Percentiles rank a stretch among this genome's conserved stretches.
Evolutionary conservation across 768 basidiomycete species (phyloP).

Genomic region (Mycena chlorophos): DNA sequence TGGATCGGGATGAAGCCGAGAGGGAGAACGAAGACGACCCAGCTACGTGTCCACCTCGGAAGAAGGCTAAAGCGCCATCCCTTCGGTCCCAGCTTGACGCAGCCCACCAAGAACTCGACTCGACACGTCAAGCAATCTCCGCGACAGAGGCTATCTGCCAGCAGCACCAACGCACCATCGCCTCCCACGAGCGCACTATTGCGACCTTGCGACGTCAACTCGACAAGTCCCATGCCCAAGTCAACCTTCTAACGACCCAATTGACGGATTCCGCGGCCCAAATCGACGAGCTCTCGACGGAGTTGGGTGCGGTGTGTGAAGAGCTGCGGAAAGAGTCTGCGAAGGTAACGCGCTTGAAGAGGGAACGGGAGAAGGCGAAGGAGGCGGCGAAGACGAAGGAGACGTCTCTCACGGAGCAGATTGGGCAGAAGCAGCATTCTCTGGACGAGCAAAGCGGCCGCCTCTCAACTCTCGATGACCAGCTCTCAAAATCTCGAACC

Average conservation of each 20-base stretch:
- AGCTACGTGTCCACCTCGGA: not conserved
- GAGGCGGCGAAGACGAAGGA: not conserved
- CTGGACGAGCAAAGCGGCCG: not conserved
- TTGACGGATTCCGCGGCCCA: not conserved
- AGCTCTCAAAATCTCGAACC: not conserved
- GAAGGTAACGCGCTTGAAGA: not conserved
- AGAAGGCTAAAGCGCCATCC: not conserved
- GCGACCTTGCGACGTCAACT: not conserved
- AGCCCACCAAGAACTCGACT: not conserved
- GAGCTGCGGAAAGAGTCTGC: not conserved
- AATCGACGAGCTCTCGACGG: not conserved
- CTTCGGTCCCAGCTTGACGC: not conserved
- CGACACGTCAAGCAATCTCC: too few relatives aligned
- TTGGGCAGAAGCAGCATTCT: not conserved
- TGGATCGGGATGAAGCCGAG: not conserved
- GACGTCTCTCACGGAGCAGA: not conserved
- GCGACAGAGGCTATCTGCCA: too few relatives aligned
- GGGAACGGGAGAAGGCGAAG: not conserved
- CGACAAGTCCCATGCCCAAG: not conserved
- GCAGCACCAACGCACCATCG: too few relatives aligned
- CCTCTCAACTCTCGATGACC: not conserved
- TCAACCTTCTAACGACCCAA: not conserved
- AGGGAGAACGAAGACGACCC: not conserved
- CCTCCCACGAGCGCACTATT: too few relatives aligned
- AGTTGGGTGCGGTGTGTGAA: not conserved